phyloP scores from a whole-genome alignment of 2,329 filamentous ascomycete genomes.

The Fusarium napiforme region DNA sequence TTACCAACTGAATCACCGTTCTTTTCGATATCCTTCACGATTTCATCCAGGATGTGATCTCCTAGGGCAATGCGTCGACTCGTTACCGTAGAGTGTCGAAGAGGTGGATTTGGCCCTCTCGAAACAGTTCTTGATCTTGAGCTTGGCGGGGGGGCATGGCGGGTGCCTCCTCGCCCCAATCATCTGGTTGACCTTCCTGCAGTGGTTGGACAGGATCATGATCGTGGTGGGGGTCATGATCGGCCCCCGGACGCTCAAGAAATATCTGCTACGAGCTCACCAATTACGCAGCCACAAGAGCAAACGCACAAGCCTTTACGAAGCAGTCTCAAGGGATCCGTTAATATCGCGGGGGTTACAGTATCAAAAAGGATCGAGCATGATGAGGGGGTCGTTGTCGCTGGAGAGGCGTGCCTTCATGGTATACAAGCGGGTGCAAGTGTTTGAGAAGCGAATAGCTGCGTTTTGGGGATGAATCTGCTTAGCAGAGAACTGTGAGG shows the following conservation, averaged over 20 bases:
- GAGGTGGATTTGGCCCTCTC: accelerated
- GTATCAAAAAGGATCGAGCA: neutral
- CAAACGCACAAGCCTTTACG: conserved; percentile 75
- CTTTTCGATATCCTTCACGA: neutral
- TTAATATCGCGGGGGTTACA: no score
- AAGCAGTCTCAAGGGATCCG: conserved; percentile 68
- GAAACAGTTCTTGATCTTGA: accelerated
- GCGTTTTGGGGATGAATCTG: neutral
- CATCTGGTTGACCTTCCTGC: neutral
- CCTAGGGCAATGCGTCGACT: accelerated
- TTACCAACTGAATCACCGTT: neutral
- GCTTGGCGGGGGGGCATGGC: neutral
- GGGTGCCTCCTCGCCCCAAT: accelerated
- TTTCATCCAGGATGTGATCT: neutral
- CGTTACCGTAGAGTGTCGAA: accelerated
- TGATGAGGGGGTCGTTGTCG: neutral
- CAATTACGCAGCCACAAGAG: conserved; percentile 75
- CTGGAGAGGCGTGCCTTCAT: neutral
- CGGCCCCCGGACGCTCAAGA: conserved; percentile 63
- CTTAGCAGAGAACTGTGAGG: neutral
- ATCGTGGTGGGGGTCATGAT: neutral
- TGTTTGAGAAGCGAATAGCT: neutral
- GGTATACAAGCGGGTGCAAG: no score
- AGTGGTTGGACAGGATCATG: neutral
- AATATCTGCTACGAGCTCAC: conserved; percentile 55